These are phyloP conservation scores for Apophysomyces variabilis DNA, from an alignment of 371 early-diverging fungal species.

Conservation along the genomic window DNA sequence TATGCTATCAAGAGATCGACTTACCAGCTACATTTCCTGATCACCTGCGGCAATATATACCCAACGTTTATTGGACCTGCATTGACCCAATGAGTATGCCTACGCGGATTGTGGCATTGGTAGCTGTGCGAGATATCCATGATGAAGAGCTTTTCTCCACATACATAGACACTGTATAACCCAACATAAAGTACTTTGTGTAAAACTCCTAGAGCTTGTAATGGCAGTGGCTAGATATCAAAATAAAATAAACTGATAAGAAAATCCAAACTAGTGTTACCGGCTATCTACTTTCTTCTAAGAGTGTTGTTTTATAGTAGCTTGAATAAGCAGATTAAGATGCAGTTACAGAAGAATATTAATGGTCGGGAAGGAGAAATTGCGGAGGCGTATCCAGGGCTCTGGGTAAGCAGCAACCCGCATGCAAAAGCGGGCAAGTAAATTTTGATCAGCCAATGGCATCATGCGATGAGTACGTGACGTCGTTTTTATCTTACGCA, in stretches of 20 bases:
- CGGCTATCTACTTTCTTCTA: too few relatives aligned
- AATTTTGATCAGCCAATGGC: too few relatives aligned
- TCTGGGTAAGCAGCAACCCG: too few relatives aligned
- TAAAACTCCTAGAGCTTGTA: background rate
- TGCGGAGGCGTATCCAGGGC: too few relatives aligned
- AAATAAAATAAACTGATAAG: background rate
- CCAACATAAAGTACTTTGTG: background rate
- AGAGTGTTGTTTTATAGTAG: too few relatives aligned
- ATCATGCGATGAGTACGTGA: background rate
- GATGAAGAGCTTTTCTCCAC: constrained; percentile 59
- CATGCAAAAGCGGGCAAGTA: too few relatives aligned
- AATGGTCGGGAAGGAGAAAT: too few relatives aligned
- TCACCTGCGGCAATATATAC: constrained; percentile 51
- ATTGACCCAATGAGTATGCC: constrained; percentile 14
- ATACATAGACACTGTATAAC: constrained; percentile 48
- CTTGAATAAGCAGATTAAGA: too few relatives aligned
- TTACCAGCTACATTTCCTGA: constrained; percentile 42
- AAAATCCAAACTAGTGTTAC: too few relatives aligned
- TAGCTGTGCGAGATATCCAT: constrained; percentile 43
- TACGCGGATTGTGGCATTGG: constrained; percentile 44
- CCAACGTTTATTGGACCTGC: constrained; percentile 49
- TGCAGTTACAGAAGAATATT: too few relatives aligned
- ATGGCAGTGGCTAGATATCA: too few relatives aligned
- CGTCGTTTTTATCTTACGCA: background rate
- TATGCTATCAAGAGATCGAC: constrained; percentile 62